phyloP scores from a whole-genome alignment of 2,329 filamentous ascomycete species.

The Xylogone sp. region DNA sequence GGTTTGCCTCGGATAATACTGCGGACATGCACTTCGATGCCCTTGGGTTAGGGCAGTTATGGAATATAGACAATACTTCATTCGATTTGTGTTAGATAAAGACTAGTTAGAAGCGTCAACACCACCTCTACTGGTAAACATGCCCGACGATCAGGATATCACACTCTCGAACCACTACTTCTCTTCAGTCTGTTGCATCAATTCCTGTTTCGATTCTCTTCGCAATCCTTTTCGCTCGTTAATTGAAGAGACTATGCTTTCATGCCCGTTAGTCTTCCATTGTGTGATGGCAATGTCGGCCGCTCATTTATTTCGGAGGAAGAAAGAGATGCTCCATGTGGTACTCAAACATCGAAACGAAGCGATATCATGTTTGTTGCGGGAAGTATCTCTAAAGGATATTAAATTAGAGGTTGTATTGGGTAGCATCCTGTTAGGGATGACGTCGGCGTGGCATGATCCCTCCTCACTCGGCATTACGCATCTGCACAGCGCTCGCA shows the following conservation, averaged over 20 bases:
- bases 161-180: neutral
- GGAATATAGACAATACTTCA: neutral
- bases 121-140: neutral
- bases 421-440: neutral
- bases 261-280: neutral
- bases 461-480: neutral
- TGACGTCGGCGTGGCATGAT: neutral
- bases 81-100: neutral
- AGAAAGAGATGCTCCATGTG: neutral
- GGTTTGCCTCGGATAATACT: neutral
- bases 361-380: neutral
- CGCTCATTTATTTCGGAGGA: neutral
- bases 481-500: neutral
- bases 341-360: neutral
- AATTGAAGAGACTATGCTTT: neutral
- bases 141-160: neutral
- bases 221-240: neutral
- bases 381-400: neutral
- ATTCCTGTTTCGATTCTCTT: neutral
- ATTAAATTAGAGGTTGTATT: neutral
- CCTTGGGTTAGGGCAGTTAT: neutral
- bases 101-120: neutral
- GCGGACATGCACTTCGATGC: neutral
- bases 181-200: neutral
- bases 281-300: neutral